A percentile compares a stretch with the other conserved stretches of the same genome.
phyloP scores from a whole-genome alignment of 805 yeast genomes.

The Priceomyces medius region DNA sequence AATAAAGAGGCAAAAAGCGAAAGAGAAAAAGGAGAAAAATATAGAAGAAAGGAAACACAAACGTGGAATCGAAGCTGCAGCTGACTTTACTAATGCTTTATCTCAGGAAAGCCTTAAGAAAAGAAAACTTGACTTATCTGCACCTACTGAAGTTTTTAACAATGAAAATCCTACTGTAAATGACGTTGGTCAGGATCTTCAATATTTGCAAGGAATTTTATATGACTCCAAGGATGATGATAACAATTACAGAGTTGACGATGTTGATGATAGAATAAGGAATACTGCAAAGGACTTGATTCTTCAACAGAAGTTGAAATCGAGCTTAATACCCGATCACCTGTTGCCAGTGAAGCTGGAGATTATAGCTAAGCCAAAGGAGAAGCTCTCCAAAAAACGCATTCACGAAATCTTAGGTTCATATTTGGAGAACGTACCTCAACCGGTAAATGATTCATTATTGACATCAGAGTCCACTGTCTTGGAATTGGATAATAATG shows the following conservation, averaged over 20 bases:
- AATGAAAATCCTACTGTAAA: slow-evolving; percentile 7
- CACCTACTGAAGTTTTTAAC: slow-evolving; percentile 17
- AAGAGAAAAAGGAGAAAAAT: slow-evolving; percentile 16
- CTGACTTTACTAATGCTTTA: slow-evolving; percentile 19
- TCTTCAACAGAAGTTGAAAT: slow-evolving; percentile 26
- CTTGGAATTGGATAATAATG: background rate
- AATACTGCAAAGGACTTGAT: slow-evolving; percentile 33
- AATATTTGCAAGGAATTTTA: background rate
- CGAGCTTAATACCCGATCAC: slow-evolving; percentile 31
- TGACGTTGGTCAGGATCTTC: background rate
- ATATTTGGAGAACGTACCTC: slow-evolving; percentile 30
- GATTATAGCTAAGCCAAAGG: background rate
- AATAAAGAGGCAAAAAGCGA: slow-evolving; percentile 28
- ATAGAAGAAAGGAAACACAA: slow-evolving; percentile 15
- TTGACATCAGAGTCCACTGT: slow-evolving; percentile 6
- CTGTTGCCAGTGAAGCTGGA: background rate
- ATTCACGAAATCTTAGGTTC: slow-evolving; percentile 10
- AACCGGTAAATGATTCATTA: slow-evolving; percentile 37
- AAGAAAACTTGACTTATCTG: slow-evolving; percentile 28
- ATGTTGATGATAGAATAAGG: slow-evolving; percentile 34
- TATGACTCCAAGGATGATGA: background rate
- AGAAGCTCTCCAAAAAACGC: slow-evolving; percentile 8
- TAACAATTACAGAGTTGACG: slow-evolving; percentile 13
- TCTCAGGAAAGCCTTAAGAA: slow-evolving; percentile 22
- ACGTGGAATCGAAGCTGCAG: slow-evolving; percentile 23